Evolutionary conservation across 768 basidiomycete genomes (phyloP).

Genomic region (Phaffia australis): DNA sequence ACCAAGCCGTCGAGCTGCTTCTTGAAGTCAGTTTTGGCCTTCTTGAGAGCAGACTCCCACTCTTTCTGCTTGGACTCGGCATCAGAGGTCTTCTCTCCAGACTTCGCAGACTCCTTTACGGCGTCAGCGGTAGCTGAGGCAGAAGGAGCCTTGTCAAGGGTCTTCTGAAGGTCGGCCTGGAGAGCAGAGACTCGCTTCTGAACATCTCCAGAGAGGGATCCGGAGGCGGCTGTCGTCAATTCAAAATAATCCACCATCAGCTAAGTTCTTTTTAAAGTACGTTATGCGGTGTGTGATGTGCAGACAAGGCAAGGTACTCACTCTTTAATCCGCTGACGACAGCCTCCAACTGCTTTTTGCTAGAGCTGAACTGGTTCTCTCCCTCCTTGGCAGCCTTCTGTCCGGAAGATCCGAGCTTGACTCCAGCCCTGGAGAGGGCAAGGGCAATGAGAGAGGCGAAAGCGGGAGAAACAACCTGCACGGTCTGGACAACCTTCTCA

Average conservation of each 20-base stretch:
- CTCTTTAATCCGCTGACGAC: constrained; percentile 17
- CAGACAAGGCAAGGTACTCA: background rate
- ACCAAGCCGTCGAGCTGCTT: constrained; percentile 16
- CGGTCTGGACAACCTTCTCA: constrained; percentile 19
- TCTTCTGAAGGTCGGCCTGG: constrained; percentile 14
- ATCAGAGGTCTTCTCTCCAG: constrained; percentile 15
- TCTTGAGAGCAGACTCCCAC: constrained; percentile 14
- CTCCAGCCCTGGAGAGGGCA: constrained; percentile 6
- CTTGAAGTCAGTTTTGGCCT: constrained; percentile 17
- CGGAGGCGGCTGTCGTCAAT: constrained; percentile 6
- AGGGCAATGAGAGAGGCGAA: constrained; percentile 11
- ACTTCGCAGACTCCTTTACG: constrained; percentile 18
- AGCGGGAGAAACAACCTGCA: constrained; percentile 21
- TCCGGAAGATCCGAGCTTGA: constrained; percentile 15
- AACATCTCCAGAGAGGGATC: constrained; percentile 15
- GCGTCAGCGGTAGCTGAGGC: constrained; percentile 11
- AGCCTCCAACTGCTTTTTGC: constrained; percentile 17
- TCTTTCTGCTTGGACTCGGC: constrained; percentile 20
- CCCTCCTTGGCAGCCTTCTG: constrained; percentile 17
- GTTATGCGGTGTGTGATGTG: too few relatives aligned
- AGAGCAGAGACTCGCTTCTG: constrained; percentile 15
- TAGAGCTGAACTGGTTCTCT: constrained; percentile 13
- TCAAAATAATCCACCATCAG: background rate
- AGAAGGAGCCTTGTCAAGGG: constrained; percentile 14
- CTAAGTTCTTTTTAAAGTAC: too few relatives aligned